Evolutionary conservation across 2,329 filamentous ascomycete genomes (phyloP).

Genomic region (Kalaharituber pfeilii): DNA sequence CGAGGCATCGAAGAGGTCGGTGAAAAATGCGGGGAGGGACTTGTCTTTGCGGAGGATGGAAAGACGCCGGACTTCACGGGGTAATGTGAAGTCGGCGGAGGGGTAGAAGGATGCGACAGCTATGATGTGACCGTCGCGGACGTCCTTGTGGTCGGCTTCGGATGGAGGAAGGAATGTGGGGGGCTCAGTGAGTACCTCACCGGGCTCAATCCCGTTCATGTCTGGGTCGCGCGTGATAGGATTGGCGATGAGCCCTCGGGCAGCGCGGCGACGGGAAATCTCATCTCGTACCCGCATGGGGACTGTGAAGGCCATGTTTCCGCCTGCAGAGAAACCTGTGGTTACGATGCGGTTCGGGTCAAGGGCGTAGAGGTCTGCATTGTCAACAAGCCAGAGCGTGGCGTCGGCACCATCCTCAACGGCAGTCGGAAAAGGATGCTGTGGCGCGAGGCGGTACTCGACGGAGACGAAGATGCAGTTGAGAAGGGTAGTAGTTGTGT

Average conservation of each 20-base stretch:
- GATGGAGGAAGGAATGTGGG: constrained; percentile 8
- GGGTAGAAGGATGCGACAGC: constrained; percentile 46
- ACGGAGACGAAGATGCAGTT: constrained; percentile 44
- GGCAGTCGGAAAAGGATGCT: constrained; percentile 45
- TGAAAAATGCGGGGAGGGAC: constrained; percentile 40
- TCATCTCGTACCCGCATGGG: constrained; percentile 22
- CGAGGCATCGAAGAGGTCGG: constrained; percentile 44
- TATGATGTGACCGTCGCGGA: constrained; percentile 27
- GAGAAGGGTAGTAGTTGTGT: constrained; percentile 35
- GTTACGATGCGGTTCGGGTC: constrained; percentile 40
- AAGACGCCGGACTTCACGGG: constrained; percentile 39
- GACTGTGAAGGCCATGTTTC: constrained; percentile 29
- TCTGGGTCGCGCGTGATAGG: constrained; percentile 25
- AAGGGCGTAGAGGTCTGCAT: constrained; percentile 40
- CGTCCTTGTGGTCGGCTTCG: background rate
- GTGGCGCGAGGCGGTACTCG: constrained; percentile 51
- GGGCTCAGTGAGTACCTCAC: background rate
- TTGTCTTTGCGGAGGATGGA: constrained; percentile 39
- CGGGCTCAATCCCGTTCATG: constrained; percentile 1
- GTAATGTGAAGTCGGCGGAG: constrained; percentile 42
- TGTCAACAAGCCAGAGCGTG: constrained; percentile 40
- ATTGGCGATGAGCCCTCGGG: background rate
- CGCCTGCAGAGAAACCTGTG: constrained; percentile 48
- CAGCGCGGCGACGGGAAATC: background rate
- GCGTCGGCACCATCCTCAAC: constrained; percentile 50